Percentiles rank a stretch among this genome's conserved stretches.
phyloP scores from a whole-genome alignment of 768 basidiomycete genomes.

The Termitomyces sp. region DNA sequence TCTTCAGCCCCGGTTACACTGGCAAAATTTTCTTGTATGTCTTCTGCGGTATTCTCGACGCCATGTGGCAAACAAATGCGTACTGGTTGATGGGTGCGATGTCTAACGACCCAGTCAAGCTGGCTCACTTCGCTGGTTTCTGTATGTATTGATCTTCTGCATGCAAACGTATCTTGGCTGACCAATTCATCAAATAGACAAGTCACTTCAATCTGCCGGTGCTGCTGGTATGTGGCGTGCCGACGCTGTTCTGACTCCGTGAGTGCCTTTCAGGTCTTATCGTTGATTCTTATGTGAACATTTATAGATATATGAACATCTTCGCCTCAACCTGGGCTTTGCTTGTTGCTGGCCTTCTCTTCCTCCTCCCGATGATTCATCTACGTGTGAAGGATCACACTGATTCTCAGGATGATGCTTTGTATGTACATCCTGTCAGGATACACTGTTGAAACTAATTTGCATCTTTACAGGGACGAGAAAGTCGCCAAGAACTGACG shows the following conservation, averaged over 20 bases:
- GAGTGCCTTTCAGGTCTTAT: slow-evolving; percentile 20
- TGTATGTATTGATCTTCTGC: slow-evolving; percentile 43
- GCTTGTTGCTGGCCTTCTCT: slow-evolving; percentile 58
- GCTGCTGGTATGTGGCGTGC: slow-evolving; percentile 72
- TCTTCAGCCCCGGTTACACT: slow-evolving; percentile 51
- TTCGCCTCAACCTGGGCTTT: slow-evolving; percentile 73
- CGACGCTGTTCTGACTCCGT: slow-evolving; percentile 62
- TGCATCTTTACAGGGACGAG: neutral
- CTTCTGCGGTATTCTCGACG: slow-evolving; percentile 71
- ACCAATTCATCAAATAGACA: slow-evolving; percentile 36
- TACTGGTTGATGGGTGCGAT: slow-evolving; percentile 87
- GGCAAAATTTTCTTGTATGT: slow-evolving; percentile 62
- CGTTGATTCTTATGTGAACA: neutral
- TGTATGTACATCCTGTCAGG: slow-evolving; percentile 33
- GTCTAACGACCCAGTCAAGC: slow-evolving; percentile 78
- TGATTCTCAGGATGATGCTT: slow-evolving; percentile 45
- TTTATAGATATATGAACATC: slow-evolving; percentile 58
- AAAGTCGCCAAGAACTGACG: neutral
- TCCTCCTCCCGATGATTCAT: slow-evolving; percentile 72
- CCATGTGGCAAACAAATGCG: slow-evolving; percentile 82
- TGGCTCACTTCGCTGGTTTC: slow-evolving; percentile 79
- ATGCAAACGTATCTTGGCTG: neutral
- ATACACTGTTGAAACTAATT: slow-evolving; percentile 8
- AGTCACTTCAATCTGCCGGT: slow-evolving; percentile 75
- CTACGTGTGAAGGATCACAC: slow-evolving; percentile 61